Percentiles rank a stretch among this genome's conserved stretches.
Conservation (phyloP, 441 rosid species). For the Jatropha podagrica region DNA sequence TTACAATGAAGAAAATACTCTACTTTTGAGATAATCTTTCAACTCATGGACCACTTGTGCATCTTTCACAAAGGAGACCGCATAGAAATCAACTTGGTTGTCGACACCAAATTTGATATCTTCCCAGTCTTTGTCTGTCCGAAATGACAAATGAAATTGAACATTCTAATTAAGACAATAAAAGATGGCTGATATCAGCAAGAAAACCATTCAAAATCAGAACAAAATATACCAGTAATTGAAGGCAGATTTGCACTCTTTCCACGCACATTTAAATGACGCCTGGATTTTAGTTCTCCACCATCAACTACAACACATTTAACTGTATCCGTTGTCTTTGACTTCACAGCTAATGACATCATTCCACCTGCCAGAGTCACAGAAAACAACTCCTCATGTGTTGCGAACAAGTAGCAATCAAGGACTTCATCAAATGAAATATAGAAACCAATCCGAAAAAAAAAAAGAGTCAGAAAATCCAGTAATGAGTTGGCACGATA, state of each 20-base stretch:
- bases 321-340: constrained; percentile 71
- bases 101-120: constrained; percentile 98
- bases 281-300: constrained; percentile 94
- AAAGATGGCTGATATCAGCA: neutral
- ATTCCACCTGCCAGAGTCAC: constrained; percentile 70
- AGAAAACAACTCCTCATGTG: constrained; percentile 13
- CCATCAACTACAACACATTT: constrained; percentile 82
- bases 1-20: neutral
- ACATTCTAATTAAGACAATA: neutral
- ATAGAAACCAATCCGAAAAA: neutral
- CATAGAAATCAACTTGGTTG: constrained; percentile 96
- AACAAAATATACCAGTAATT: constrained; percentile 63
- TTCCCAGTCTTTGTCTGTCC: constrained; percentile 93
- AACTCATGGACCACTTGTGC: constrained; percentile 88
- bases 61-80: constrained; percentile 96
- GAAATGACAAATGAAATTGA: constrained; percentile 20
- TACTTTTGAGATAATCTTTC: constrained; percentile 84
- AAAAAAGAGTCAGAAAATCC: neutral
- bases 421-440: neutral
- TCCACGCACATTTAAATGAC: constrained; percentile 95
- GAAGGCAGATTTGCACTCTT: constrained; percentile 96
- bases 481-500: neutral
- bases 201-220: constrained; percentile 12
- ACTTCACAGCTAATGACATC: constrained; percentile 90
- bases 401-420: constrained; percentile 7